Base-by-base conservation (phyloP, 306 rosid species). In the Rosa multiflora region DNA sequence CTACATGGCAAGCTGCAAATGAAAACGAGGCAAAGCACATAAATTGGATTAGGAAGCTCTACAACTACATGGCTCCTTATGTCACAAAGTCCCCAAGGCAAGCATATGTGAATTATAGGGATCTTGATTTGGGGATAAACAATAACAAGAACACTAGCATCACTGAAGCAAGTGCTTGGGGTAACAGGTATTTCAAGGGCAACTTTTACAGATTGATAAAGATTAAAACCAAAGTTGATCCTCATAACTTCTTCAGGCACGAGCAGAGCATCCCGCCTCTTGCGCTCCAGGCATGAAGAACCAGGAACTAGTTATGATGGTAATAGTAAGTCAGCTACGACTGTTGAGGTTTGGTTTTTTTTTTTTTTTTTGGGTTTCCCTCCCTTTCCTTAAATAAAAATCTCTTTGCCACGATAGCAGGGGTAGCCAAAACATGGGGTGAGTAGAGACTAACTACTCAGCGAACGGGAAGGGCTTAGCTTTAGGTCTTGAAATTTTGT, bases 261-360 rank as follows among this genome's bases (percentile, higher is more conserved):
- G 98, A 94, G 68, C 98, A 94, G 70, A 94, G 97, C 78, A 94
- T 94, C 39, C 98, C 98, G 47, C 86, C 94, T 35, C 88, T 92
- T 51, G 89, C 83, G 10, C 56, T 72, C 21, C 59, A 48, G 8
- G 69, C 69, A 63, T 26, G 37, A 69, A 44, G 13, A n/a, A 18
- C 53, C 32, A 10, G 10, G 5, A 43, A n/a, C 73, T 43, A 42
- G 53, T n/a, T 11, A 4, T n/a, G 15, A 67, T 39, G 5, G 71
- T 62, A 61, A 32, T 6, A 26, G 1, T 12, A 26, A 1, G 68
- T 29, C 40, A 29, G 18, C 40, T 29, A 15, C 29, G 17, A 29
- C 47, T 39, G 13, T 18, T 8, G 23, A 1, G 21, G 10, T 4
- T 66, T n/a, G n/a, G n/a, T 18, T 9, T 35, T 39, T 17, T 8